Base-by-base conservation (phyloP, 2,329 filamentous ascomycete genomes). In the Penicillium sp. region DNA sequence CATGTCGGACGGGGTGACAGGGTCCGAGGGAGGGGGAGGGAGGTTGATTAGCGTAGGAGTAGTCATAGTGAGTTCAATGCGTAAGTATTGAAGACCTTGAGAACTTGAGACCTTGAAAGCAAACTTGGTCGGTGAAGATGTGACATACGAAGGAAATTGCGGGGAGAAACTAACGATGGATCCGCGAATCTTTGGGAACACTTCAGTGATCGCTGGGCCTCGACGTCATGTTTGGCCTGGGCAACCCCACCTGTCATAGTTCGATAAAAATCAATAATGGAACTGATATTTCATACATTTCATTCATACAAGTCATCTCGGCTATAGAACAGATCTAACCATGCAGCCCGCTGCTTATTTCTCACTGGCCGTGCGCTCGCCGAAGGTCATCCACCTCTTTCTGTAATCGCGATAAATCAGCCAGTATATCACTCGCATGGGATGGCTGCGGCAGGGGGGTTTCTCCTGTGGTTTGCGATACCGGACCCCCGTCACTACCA, bases 1-100 rank as follows among this genome's bases (percentile, higher is more conserved):
- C 75, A 89, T 87, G 66, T 96, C 92, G 49, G 88, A 92, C 29
- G 91, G 92, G 21, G 91, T 96, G 59, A 90, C 88, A 49, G 89
- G 87, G 58, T 90, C 88, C 33, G 90, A 92, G 18, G 87, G 85
- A 52, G 89, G 87, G 56, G 89, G 89, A 42, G 90, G 90, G 54
- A 95, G 82, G 70, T 92, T 90, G 79, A 93, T 92, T 57, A 93
- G 75, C 54, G 87, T 92, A 21, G 86, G 87, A 59, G 81, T 72
- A 51, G 71, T 64, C 70, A 71, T 57, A 47, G 23, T 3, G 26
- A 39, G 42, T 28, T 39, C 16, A 36, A 42, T 34, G 28, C 15
- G 24, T 51, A 26, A 53, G 46, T 47, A 45, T 39, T 34, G 42
- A 49, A 16, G 21, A 31, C 34, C 13, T 9, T 12, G 9, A 29